Evolutionary conservation across 352 stramenopile genomes (phyloP), one percentile per base, ranked within the genome.

Genomic region (Phytophthora cactorum): DNA sequence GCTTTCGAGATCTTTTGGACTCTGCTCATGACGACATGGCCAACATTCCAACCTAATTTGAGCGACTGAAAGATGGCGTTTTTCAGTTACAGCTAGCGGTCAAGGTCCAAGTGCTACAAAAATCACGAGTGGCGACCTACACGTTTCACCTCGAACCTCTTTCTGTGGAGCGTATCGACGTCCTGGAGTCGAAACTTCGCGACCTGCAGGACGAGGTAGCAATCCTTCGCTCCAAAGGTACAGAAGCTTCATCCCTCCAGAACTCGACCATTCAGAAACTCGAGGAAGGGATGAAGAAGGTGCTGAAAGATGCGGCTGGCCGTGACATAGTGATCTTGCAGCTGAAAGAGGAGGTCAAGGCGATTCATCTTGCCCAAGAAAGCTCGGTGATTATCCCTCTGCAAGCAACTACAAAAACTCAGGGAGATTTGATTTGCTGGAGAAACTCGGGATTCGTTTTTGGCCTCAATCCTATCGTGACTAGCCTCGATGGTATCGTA

Each of bases 111-210:
- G 36, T 52, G 34, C 12, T 57, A 14, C 1, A 2, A 2, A 53
- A 57, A 14, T 29, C 47, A 10, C 36, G 46, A 3, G 47, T 66
- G 6, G 47, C 6, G 10, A 38, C 27, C 2, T 65, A 65, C 17
- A 39, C 15, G 3, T 52, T 65, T 14, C 2, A 52, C 15, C 4
- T 65, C 4, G 38, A 52, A 5, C 1, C 38, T 1, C 39, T 65
- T 45, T 65, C 58, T 2, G 25, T 65, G n/a, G 58, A 58, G 29
- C 36, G 47, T 1, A 51, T 65, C 28, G 58, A 65, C 29, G 28
- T 59, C 1, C 11, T 70, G 49, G 54, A 65, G 41, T 56, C 54
- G 5, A 70, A 65, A 17, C 4, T 70, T 36, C 54, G 55, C 9
- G 63, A 70, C 32, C 32, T 60, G 11, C 5, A 70, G 17, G 39